Evolutionary conservation across 2,329 filamentous ascomycete genomes (phyloP), one percentile per base, ranked within the genome.

Genomic region (Scopulariopsis brevicaulis): DNA sequence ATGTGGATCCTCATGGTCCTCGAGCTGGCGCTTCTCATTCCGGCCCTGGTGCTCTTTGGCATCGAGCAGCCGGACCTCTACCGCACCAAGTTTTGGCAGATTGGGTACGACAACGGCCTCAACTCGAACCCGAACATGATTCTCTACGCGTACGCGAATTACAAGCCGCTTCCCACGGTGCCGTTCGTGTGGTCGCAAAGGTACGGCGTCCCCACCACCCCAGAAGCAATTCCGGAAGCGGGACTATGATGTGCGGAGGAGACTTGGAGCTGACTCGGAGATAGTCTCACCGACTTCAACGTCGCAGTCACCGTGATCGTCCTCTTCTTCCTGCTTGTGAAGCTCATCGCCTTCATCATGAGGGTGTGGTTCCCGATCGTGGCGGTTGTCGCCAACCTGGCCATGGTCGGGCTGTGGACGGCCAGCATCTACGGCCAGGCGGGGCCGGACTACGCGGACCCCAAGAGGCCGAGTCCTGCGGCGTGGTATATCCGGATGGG

Each of bases 401-500:
- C 75, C 55, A 74, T 90, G 65, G 70, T 81, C 22, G 78, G 73
- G 3, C 74, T 92, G 51, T 92, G 86, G 74, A 72, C 78, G 51
- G 78, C 83, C 64, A 86, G 83, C 70, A 72, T 86, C 60, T 84
- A 85, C 68, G 84, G 86, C 54, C 88, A 92, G 69, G 83, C 86
- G 57, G 84, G 85, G 12, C 85, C 86, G 34, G 89, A 93, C 71
- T 82, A 85, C 66, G 81, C 81, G 62, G 88, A 93, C 69, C 71
- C 81, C 6, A 69, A 75, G 51, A 79, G 84, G 64, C 80, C 79
- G 5, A 84, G 84, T 64, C 75, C 77, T 28, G 77, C 82, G 28
- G 80, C 87, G 7, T 93, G 89, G 89, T 92, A 91, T 69, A 82
- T 92, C 64, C 79, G 80, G 57, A 83, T 87, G 68, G 82, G 81